A percentile compares a stretch with the other conserved stretches of the same genome.
Conservation (phyloP, 1,284 basidiomycete genomes). For the Puccinia horiana region DNA sequence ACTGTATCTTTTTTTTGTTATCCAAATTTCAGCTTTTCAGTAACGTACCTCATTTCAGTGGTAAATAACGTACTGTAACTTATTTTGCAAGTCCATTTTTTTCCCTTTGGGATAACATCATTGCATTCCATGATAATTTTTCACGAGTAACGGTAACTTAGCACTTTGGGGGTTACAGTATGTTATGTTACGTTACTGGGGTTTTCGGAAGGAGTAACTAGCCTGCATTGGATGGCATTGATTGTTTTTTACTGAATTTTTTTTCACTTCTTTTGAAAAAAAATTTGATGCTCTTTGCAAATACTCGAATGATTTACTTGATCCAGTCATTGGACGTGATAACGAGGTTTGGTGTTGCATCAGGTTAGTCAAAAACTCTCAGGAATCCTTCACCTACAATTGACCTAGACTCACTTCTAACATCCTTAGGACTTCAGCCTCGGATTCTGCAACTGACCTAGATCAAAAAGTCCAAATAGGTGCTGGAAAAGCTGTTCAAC, state of each 20-base stretch:
- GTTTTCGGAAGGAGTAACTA: too few species aligned
- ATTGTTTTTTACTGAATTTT: too few species aligned
- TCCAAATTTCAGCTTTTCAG: not conserved
- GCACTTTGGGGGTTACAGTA: not conserved
- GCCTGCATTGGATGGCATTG: too few species aligned
- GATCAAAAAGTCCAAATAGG: not conserved
- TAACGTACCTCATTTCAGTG: slow-evolving; percentile 6
- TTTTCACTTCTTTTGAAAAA: too few species aligned
- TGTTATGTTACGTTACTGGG: not conserved
- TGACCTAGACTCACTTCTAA: not conserved
- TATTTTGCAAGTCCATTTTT: slow-evolving; percentile 1
- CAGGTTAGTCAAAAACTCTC: too few species aligned
- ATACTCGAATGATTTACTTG: too few species aligned
- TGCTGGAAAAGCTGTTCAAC: not conserved
- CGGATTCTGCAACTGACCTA: not conserved
- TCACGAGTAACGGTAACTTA: slow-evolving; percentile 11
- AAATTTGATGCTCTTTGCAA: too few species aligned
- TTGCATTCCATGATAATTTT: not conserved
- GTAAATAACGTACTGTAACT: slow-evolving; percentile 24
- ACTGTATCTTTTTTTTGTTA: slow-evolving; percentile 2
- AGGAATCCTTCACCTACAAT: not conserved
- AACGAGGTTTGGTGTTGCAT: too few species aligned
- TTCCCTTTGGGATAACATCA: not conserved
- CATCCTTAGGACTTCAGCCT: not conserved
- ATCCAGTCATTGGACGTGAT: too few species aligned